Evolutionary conservation across 306 rosid genomes (phyloP).

Genomic region (Lupinus albus): DNA sequence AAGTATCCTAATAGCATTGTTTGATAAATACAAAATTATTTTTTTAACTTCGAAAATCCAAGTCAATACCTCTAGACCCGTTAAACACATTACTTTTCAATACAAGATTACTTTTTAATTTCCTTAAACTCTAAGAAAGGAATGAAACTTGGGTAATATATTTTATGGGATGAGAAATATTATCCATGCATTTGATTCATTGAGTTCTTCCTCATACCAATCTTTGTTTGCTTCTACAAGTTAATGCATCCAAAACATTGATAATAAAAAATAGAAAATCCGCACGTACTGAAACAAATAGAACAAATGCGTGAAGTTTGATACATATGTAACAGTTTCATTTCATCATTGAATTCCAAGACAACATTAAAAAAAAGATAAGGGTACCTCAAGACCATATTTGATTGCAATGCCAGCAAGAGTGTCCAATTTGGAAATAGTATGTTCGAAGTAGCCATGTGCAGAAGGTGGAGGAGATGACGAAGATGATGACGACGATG

Average conservation of each 20-base stretch:
- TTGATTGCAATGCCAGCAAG: slow-evolving; percentile 89
- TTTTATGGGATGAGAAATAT: too few species aligned
- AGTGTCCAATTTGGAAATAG: slow-evolving; percentile 72
- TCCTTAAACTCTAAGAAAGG: neutral
- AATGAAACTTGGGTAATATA: neutral
- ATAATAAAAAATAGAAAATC: too few species aligned
- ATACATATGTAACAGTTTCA: neutral
- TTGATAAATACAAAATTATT: too few species aligned
- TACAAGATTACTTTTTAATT: too few species aligned
- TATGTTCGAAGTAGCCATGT: slow-evolving; percentile 52
- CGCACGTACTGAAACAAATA: neutral
- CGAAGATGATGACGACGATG: neutral
- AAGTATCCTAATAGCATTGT: too few species aligned
- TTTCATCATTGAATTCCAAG: neutral
- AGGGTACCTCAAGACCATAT: slow-evolving; percentile 79
- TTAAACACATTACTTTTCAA: too few species aligned
- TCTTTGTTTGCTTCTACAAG: neutral
- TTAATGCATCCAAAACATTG: neutral
- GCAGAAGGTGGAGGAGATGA: slow-evolving; percentile 34
- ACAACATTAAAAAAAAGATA: neutral
- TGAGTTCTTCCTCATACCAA: neutral
- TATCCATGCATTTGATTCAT: neutral
- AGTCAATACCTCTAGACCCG: too few species aligned
- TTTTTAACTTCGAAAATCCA: too few species aligned
- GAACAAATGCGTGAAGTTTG: neutral